Base-by-base conservation (phyloP, 495 filamentous ascomycete genomes). In the Chaetomium tenue region DNA sequence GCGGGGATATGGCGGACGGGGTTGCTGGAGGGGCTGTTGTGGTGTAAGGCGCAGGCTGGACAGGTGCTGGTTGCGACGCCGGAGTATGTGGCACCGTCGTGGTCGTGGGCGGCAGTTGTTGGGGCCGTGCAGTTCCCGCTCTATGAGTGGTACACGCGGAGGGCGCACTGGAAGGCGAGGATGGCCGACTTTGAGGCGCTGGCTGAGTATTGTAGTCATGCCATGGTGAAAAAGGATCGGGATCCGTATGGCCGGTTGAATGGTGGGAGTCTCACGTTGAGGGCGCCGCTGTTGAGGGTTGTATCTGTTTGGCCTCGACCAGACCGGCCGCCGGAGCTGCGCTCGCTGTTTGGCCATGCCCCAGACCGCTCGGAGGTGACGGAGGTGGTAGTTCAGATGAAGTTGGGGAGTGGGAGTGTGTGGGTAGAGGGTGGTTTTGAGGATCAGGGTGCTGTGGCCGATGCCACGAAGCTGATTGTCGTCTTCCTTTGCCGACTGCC, bases 21-120 rank as follows among this genome's bases (percentile, higher is more conserved):
- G 4, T 60, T 76, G 11, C 50, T 69, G 16, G 69, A 71, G 46
- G 71, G 68, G 5, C 61, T 76, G 13, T 44, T 68, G 5, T 76
- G 74, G 74, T 67, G 63, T 22, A 25, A 47, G 20, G 46, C 25
- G n/a, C 26, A 33, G 44, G 33, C 48, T 16, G 11, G 9, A 0
- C 59, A 70, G 40, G 59, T 42, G 53, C 59, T 70, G 15, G 15
- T 18, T 1, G 12, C 50, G 9, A 62, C 66, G 33, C 60, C 46
- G 25, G 33, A 63, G 25, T 60, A 66, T 16, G 25, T 70, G 33
- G 74, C 74, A 7, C 77, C 77, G 3, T 72, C 74, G 7, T 79
- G 77, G 75, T 75, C 73, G 0, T 79, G 77, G 75, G 74, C 73
- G 22, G 74, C 74, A 6, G 68, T 77, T 3, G 63, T 55, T 3